phyloP scores from a whole-genome alignment of 2,329 filamentous ascomycete species.

The Hypoxylon sp. region DNA sequence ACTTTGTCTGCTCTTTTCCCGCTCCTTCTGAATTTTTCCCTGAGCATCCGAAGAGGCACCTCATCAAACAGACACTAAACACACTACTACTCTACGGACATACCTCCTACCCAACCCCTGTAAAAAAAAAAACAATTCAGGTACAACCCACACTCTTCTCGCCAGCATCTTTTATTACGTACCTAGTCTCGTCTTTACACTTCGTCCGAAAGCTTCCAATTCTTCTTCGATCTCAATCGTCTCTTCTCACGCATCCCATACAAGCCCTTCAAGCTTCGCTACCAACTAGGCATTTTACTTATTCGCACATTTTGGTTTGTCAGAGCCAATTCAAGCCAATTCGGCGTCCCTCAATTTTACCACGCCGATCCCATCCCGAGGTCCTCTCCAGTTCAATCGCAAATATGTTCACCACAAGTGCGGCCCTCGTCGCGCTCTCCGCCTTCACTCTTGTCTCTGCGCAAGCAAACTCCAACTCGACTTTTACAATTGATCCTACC shows the following conservation, averaged over 20 bases:
- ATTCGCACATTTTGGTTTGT: slow-evolving; percentile 22
- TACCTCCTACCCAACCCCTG: slow-evolving; percentile 24
- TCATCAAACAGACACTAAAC: slow-evolving; percentile 32
- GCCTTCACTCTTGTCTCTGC: slow-evolving; percentile 59
- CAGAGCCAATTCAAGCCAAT: slow-evolving; percentile 29
- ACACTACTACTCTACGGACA: slow-evolving; percentile 21
- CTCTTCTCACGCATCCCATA: slow-evolving; percentile 23
- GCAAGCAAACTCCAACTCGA: slow-evolving; percentile 56
- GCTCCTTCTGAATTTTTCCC: slow-evolving; percentile 21
- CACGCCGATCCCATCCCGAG: slow-evolving; percentile 23
- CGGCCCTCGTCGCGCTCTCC: slow-evolving; percentile 61
- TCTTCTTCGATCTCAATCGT: slow-evolving; percentile 30
- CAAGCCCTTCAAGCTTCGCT: slow-evolving; percentile 21
- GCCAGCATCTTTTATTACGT: slow-evolving; percentile 35
- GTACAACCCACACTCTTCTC: slow-evolving; percentile 35
- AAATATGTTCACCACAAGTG: slow-evolving; percentile 51
- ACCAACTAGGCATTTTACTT: slow-evolving; percentile 30
- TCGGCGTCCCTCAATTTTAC: slow-evolving; percentile 4
- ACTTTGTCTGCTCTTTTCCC: slow-evolving; percentile 21
- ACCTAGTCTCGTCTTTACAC: slow-evolving; percentile 26
- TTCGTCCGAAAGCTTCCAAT: slow-evolving; percentile 24
- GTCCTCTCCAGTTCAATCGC: slow-evolving; percentile 21
- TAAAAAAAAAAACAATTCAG: slow-evolving; percentile 28
- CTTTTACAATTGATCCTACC: slow-evolving; percentile 61
- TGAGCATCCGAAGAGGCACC: slow-evolving; percentile 18